Percentiles rank a stretch among this genome's conserved stretches.
phyloP scores from a whole-genome alignment of 208 protist species.

The Trypanosoma platydactyli region DNA sequence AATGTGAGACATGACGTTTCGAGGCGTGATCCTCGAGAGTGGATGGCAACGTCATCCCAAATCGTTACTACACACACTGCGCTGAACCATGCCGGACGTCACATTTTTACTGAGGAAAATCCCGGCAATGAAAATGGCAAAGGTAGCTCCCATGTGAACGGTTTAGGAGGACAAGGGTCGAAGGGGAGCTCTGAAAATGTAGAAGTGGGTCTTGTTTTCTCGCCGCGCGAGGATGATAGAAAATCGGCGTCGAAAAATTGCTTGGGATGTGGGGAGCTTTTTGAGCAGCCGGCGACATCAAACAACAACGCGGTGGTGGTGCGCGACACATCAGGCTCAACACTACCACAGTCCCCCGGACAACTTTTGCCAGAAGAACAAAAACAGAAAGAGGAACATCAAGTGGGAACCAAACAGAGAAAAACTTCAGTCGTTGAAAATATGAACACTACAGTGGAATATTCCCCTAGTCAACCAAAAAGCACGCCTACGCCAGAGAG shows the following conservation, averaged over 20 bases:
- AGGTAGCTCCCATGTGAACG: neutral
- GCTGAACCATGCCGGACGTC: too few species aligned
- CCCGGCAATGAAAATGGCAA: neutral
- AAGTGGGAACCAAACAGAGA: neutral
- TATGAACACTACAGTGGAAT: neutral
- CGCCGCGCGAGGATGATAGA: conserved; percentile 13
- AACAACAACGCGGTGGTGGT: neutral
- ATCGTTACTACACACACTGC: neutral
- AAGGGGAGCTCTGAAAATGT: neutral
- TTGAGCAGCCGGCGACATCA: neutral
- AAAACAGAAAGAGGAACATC: conserved; percentile 1
- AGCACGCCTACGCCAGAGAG: conserved; percentile 4
- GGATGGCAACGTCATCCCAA: neutral
- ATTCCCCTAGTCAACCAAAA: neutral
- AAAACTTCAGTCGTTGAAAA: conserved; percentile 8
- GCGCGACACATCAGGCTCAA: neutral
- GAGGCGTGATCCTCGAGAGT: neutral
- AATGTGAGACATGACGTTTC: neutral
- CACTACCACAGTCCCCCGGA: neutral
- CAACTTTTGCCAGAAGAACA: neutral
- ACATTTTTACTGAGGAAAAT: neutral
- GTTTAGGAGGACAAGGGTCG: neutral
- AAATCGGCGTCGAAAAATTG: neutral
- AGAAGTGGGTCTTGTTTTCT: conserved; percentile 9
- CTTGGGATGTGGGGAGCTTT: neutral